Evolutionary conservation across 2,329 filamentous ascomycete genomes (phyloP).

Genomic region (Fusarium sp.): DNA sequence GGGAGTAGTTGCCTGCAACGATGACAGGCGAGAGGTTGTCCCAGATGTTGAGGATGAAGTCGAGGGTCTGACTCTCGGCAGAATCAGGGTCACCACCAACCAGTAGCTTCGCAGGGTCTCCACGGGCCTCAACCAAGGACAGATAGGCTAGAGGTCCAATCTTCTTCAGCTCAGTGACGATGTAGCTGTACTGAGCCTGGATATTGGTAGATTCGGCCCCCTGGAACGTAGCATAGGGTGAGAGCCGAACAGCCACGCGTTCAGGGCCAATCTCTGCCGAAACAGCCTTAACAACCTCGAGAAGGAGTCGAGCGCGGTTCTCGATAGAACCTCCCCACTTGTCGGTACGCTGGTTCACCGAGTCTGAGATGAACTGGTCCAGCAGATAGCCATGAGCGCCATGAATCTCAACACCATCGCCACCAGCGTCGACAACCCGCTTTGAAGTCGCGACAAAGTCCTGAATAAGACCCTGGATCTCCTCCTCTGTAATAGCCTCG

Average conservation of each 20-base stretch:
- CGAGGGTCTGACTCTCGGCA: constrained; percentile 47
- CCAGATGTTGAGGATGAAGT: constrained; percentile 49
- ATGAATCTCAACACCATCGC: constrained; percentile 25
- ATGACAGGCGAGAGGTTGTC: constrained; percentile 46
- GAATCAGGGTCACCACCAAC: constrained; percentile 35
- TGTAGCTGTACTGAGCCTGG: constrained; percentile 39
- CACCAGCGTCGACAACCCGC: constrained; percentile 19
- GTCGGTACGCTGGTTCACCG: constrained; percentile 58
- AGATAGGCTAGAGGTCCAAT: constrained; percentile 47
- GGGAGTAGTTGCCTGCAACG: constrained; percentile 44
- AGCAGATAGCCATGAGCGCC: constrained; percentile 67
- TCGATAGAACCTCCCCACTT: constrained; percentile 63
- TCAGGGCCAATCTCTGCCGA: constrained; percentile 50
- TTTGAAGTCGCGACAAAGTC: constrained; percentile 24
- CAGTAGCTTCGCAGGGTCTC: constrained; percentile 30
- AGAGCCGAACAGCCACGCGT: constrained; percentile 56
- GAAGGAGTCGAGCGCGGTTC: constrained; percentile 59
- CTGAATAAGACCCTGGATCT: constrained; percentile 18
- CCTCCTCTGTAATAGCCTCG: constrained; percentile 20
- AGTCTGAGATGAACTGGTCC: constrained; percentile 65
- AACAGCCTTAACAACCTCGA: constrained; percentile 58
- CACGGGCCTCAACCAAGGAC: constrained; percentile 46
- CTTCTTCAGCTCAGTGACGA: constrained; percentile 45
- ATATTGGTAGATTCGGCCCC: constrained; percentile 38
- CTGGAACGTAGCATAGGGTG: constrained; percentile 46